Conservation (phyloP, 2,329 filamentous ascomycete species). For the Epichloe festucae region DNA sequence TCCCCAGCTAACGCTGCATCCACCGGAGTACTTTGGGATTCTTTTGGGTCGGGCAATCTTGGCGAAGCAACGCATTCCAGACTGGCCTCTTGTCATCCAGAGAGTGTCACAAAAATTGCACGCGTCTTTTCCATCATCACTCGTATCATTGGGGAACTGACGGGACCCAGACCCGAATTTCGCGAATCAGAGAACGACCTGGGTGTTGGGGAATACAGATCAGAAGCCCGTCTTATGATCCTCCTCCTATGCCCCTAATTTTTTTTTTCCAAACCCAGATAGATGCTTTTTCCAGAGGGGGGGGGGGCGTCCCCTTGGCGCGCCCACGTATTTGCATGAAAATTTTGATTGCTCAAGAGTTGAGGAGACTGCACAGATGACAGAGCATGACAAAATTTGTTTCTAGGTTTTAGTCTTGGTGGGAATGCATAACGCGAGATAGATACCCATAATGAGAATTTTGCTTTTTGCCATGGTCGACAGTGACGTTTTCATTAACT, state of each 20-base stretch:
- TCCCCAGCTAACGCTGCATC: not conserved
- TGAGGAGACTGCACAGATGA: not conserved
- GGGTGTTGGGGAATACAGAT: not conserved
- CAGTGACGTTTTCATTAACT: not conserved
- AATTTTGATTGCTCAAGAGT: not conserved
- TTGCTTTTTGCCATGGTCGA: not conserved
- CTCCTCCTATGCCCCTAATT: not conserved
- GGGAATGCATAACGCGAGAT: slow-evolving; percentile 5
- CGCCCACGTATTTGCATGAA: not conserved
- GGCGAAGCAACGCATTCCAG: not conserved
- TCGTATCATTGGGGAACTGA: not conserved
- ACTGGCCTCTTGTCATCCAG: too few relatives aligned
- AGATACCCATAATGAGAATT: slow-evolving; percentile 10
- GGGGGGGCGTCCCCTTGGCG: not conserved
- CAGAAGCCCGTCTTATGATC: too few relatives aligned
- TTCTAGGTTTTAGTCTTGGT: not conserved
- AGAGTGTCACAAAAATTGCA: not conserved
- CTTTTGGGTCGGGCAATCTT: not conserved
- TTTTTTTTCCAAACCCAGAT: not conserved
- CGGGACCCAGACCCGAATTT: not conserved
- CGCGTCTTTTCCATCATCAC: not conserved
- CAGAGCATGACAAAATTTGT: not conserved
- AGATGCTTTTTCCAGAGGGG: not conserved
- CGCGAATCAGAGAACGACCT: not conserved
- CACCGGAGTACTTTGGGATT: not conserved